These are phyloP conservation scores for Naematelia encephala DNA, from an alignment of 768 basidiomycete species.

Conservation along the genomic window DNA sequence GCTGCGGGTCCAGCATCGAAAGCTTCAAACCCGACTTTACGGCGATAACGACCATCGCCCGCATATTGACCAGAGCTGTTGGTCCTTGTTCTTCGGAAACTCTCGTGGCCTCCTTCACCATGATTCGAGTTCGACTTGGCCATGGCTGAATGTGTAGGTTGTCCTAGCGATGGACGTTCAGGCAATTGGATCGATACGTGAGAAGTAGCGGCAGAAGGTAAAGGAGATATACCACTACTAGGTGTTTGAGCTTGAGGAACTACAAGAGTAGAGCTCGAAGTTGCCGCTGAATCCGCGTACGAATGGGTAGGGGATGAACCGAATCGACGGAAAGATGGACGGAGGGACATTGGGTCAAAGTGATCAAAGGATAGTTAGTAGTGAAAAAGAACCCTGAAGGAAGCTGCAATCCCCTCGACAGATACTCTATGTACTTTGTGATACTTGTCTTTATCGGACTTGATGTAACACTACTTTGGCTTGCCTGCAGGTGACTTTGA, in stretches of 20 bases:
- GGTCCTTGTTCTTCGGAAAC: conserved; percentile 42
- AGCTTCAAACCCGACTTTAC: conserved; percentile 53
- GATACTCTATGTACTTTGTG: too few species aligned
- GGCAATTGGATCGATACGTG: conserved; percentile 17
- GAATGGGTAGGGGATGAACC: not conserved
- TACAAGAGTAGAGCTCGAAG: not conserved
- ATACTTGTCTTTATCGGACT: too few species aligned
- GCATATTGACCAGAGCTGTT: conserved; percentile 37
- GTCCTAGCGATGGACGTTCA: not conserved
- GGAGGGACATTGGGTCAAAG: not conserved
- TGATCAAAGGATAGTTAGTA: not conserved
- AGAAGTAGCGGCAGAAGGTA: not conserved
- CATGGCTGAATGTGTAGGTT: conserved; percentile 10
- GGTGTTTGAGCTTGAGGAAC: not conserved
- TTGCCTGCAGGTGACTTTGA: too few species aligned
- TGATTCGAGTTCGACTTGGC: not conserved
- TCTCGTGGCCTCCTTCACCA: conserved; percentile 11
- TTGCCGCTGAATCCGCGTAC: not conserved
- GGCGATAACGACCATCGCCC: conserved; percentile 40
- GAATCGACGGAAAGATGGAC: not conserved
- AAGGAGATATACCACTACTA: not conserved
- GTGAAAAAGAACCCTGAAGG: too few species aligned
- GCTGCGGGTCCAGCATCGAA: conserved; percentile 49
- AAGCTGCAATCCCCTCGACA: too few species aligned
- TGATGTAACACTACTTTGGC: too few species aligned